Conservation (phyloP, 148 eudicot genomes). For the Chenopodium formosanum region DNA sequence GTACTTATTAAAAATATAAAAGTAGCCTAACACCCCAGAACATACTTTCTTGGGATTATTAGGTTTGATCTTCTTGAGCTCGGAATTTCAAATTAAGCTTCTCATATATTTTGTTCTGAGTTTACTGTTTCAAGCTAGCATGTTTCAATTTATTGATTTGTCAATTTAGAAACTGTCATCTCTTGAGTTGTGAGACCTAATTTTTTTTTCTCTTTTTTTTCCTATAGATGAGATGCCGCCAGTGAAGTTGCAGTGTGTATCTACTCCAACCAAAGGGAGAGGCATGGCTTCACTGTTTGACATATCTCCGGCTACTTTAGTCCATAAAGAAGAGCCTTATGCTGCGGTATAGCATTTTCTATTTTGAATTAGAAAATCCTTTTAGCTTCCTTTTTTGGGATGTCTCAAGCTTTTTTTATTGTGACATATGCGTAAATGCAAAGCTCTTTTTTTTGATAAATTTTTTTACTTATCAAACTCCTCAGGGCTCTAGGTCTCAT, state of each 20-base stretch:
- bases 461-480: neutral
- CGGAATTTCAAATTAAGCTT: neutral
- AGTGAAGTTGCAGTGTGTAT: conserved; percentile 48
- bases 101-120: neutral
- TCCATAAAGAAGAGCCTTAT: conserved; percentile 82
- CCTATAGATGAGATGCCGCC: conserved; percentile 51
- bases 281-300: conserved; percentile 63
- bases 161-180: neutral
- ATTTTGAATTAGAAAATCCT: neutral
- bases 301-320: conserved; percentile 55
- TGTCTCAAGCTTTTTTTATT: neutral
- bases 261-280: conserved; percentile 72
- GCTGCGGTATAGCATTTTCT: conserved; percentile 61
- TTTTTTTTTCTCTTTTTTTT: conserved; percentile 1
- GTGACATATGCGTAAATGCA: neutral
- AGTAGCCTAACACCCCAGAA: neutral
- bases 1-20: no score
- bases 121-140: conserved; percentile 1
- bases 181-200: conserved; percentile 7
- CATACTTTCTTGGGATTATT: neutral
- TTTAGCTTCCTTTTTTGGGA: neutral
- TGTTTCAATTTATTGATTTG: neutral
- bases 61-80: neutral
- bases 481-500: neutral
- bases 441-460: neutral